phyloP scores from a whole-genome alignment of 768 basidiomycete genomes.

The Rhodocollybia butyracea region DNA sequence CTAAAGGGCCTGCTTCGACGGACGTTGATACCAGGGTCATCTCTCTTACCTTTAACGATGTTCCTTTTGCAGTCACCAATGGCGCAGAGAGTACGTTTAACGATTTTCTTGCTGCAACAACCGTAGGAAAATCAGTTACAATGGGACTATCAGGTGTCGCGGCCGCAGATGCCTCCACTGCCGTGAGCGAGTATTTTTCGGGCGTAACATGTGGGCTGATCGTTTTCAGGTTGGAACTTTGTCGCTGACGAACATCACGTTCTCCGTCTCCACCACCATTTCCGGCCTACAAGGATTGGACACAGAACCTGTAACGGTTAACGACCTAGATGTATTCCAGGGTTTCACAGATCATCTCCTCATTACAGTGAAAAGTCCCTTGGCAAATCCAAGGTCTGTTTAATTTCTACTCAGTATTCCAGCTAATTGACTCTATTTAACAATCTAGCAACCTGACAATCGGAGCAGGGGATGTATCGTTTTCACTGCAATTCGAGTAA shows the following conservation, averaged over 20 bases:
- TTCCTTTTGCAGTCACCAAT: conserved; percentile 56
- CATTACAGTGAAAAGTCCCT: conserved; percentile 56
- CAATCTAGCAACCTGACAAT: conserved; percentile 45
- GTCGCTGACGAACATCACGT: conserved; percentile 51
- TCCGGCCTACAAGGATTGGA: conserved; percentile 63
- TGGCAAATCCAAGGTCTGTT: conserved; percentile 72
- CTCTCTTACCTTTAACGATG: conserved; percentile 52
- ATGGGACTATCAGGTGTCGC: conserved; percentile 53
- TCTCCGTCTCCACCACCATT: conserved; percentile 56
- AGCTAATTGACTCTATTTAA: too few species aligned
- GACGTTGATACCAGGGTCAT: conserved; percentile 63
- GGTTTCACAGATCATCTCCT: conserved; percentile 66
- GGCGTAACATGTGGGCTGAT: too few species aligned
- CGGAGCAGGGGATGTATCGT: conserved; percentile 63
- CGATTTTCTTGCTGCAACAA: conserved; percentile 59
- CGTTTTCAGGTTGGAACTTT: too few species aligned
- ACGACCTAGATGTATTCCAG: conserved; percentile 61
- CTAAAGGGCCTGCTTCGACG: conserved; percentile 53
- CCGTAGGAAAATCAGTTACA: conserved; percentile 40
- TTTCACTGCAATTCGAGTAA: conserved; percentile 54
- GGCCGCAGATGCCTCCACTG: conserved; percentile 58
- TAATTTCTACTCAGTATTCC: too few species aligned
- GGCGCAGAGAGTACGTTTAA: conserved; percentile 52
- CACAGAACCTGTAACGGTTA: conserved; percentile 52
- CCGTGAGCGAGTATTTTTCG: too few species aligned